phyloP scores from a whole-genome alignment of 2,329 filamentous ascomycete species.

The Aspergillus eucalypticola region DNA sequence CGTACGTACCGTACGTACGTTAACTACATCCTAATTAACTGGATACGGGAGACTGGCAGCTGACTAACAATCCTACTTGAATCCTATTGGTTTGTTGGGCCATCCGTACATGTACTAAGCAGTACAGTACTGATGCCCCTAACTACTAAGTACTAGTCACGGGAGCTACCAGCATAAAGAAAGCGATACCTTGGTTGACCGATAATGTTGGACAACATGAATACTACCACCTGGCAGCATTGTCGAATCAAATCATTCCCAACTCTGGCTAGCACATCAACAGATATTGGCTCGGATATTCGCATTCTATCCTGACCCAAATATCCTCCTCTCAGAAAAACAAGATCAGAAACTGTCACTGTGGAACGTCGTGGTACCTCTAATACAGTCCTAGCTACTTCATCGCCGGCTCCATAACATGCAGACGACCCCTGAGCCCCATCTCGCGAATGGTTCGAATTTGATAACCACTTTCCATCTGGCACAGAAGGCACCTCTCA shows the following conservation, averaged over 20 bases:
- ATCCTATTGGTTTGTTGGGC: too few species aligned
- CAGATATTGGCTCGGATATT: neutral
- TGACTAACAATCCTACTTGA: too few species aligned
- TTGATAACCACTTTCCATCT: conserved; percentile 49
- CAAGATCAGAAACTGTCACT: neutral
- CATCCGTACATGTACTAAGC: neutral
- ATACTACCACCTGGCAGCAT: neutral
- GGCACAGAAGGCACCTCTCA: conserved; percentile 45
- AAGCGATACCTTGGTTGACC: neutral
- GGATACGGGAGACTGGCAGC: too few species aligned
- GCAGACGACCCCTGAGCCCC: conserved; percentile 16
- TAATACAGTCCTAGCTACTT: neutral
- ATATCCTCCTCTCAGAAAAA: neutral
- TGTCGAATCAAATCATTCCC: neutral
- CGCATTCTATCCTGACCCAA: neutral
- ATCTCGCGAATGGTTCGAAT: conserved; percentile 37
- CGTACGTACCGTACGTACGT: too few species aligned
- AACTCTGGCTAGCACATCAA: neutral
- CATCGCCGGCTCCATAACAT: conserved; percentile 10
- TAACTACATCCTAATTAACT: too few species aligned
- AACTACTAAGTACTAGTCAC: neutral
- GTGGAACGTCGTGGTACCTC: neutral
- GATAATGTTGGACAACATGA: neutral
- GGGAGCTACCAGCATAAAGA: neutral
- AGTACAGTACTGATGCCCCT: neutral